Evolutionary conservation across 1,284 basidiomycete species (phyloP).

Genomic region (Cystobasidium slooffiae): DNA sequence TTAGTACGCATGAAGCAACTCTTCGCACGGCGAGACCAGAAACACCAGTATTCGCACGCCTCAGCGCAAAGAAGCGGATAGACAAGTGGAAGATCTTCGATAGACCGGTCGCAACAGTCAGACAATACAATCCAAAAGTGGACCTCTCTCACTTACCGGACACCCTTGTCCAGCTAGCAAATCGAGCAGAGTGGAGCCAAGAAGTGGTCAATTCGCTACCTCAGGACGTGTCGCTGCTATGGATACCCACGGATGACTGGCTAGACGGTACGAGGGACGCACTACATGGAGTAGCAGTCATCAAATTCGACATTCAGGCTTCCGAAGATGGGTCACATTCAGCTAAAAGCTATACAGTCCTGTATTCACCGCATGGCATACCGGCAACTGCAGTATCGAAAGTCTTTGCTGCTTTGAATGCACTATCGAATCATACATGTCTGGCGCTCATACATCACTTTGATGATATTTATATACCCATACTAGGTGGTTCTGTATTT

Average conservation of each 20-base stretch:
- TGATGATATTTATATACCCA: slow-evolving; percentile 23
- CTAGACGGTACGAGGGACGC: slow-evolving; percentile 23
- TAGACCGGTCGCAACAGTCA: slow-evolving; percentile 7
- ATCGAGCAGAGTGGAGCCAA: not conserved
- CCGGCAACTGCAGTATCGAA: slow-evolving; percentile 3
- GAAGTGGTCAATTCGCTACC: not conserved
- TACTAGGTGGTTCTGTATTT: slow-evolving; percentile 6
- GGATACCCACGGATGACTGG: slow-evolving; percentile 38
- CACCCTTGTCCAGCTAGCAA: not conserved
- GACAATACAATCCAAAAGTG: slow-evolving; percentile 10
- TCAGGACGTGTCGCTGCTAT: slow-evolving; percentile 25
- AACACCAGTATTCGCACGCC: slow-evolving; percentile 31
- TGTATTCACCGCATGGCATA: slow-evolving; percentile 36
- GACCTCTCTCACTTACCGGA: slow-evolving; percentile 16
- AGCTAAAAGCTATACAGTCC: slow-evolving; percentile 6
- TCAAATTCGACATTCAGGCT: slow-evolving; percentile 16
- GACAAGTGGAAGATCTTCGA: slow-evolving; percentile 41
- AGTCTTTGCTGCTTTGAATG: slow-evolving; percentile 14
- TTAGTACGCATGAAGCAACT: slow-evolving; percentile 29
- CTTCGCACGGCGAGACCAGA: slow-evolving; percentile 23
- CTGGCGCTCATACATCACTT: slow-evolving; percentile 33
- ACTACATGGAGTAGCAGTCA: slow-evolving; percentile 25
- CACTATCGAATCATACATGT: slow-evolving; percentile 16
- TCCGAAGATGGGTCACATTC: not conserved
- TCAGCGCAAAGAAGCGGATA: slow-evolving; percentile 33